A percentile compares a stretch with the other conserved stretches of the same genome.
Evolutionary conservation across 2,329 filamentous ascomycete species (phyloP).

Genomic region (Botrytis galanthina): DNA sequence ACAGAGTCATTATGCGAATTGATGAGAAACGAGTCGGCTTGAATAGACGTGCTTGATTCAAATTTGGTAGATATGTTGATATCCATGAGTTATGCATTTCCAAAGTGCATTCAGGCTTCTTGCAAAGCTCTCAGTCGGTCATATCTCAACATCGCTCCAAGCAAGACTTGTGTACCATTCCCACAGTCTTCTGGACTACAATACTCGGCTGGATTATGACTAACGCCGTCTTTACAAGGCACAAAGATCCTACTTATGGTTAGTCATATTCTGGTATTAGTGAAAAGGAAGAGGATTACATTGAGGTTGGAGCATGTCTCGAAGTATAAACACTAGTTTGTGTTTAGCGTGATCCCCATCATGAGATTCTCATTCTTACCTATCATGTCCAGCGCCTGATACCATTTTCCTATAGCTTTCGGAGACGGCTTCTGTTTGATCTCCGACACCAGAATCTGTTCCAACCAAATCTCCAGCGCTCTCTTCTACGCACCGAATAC

Average conservation of each 20-base stretch:
- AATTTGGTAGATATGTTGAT: neutral
- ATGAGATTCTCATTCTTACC: slow-evolving; percentile 40
- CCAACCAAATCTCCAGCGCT: slow-evolving; percentile 58
- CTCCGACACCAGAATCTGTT: slow-evolving; percentile 43
- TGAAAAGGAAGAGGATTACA: slow-evolving; percentile 41
- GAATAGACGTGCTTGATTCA: slow-evolving; percentile 15
- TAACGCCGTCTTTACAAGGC: slow-evolving; percentile 60
- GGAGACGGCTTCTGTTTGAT: slow-evolving; percentile 52
- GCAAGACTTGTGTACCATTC: slow-evolving; percentile 51
- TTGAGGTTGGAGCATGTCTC: slow-evolving; percentile 58
- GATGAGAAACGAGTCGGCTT: slow-evolving; percentile 26
- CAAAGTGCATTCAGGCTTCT: slow-evolving; percentile 15
- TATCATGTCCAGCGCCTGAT: slow-evolving; percentile 63
- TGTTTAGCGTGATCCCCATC: slow-evolving; percentile 20
- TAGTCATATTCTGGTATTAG: neutral
- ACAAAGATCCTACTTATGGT: slow-evolving; percentile 52
- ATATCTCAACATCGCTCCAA: slow-evolving; percentile 45
- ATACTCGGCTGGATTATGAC: slow-evolving; percentile 63
- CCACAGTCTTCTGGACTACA: slow-evolving; percentile 58
- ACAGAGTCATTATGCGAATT: slow-evolving; percentile 35
- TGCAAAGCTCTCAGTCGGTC: slow-evolving; percentile 37
- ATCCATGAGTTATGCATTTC: slow-evolving; percentile 5
- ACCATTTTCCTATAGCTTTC: slow-evolving; percentile 53
- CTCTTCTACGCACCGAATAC: slow-evolving; percentile 61
- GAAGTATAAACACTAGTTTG: slow-evolving; percentile 57